Evolutionary conservation across 2,329 filamentous ascomycete species (phyloP).

Genomic region (Colletotrichum zoysiae): DNA sequence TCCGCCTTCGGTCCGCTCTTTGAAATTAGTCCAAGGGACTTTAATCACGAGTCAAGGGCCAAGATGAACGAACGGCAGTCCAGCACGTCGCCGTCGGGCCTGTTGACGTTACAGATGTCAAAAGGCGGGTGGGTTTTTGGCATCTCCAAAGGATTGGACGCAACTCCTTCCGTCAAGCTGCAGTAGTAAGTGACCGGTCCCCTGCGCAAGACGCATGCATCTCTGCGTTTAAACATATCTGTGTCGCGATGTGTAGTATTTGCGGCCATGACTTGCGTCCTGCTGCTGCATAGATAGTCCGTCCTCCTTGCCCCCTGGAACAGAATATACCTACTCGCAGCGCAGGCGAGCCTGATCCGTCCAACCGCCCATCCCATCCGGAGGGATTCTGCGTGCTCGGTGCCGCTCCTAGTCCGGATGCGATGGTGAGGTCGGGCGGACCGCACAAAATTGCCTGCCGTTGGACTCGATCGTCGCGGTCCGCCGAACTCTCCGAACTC

Average conservation of each 20-base stretch:
- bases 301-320: background rate
- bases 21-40: constrained; percentile 12
- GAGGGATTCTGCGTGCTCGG: background rate
- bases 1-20: constrained; percentile 26
- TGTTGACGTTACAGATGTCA: constrained; percentile 7
- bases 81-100: constrained; percentile 9
- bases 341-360: background rate
- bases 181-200: background rate
- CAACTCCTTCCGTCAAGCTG: constrained; percentile 18
- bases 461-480: background rate
- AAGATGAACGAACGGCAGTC: constrained; percentile 4
- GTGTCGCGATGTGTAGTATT: background rate
- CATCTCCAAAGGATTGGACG: constrained; percentile 15
- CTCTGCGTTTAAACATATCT: background rate
- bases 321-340: background rate
- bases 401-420: constrained; percentile 5
- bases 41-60: constrained; percentile 20
- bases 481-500: constrained; percentile 2
- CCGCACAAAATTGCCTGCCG: constrained; percentile 5
- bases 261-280: too few relatives aligned
- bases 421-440: constrained; percentile 13
- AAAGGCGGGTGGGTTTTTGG: background rate
- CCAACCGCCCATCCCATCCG: background rate
- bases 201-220: too few relatives aligned
- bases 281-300: too few relatives aligned